Conservation (phyloP, 164 flowering plant species). For the Chimonanthus salicifolius region DNA sequence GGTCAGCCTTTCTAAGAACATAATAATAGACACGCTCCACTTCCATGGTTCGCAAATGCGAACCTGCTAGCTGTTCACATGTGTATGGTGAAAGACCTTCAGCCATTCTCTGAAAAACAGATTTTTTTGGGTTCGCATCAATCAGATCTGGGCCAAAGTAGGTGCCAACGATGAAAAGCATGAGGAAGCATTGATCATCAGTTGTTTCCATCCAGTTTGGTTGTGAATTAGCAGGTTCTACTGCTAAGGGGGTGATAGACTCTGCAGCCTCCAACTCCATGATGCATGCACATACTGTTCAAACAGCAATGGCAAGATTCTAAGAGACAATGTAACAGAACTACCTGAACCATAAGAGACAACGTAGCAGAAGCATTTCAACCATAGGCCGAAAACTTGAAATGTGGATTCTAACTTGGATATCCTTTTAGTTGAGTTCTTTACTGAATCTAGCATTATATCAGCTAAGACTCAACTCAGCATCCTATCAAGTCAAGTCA, state of each 20-base stretch:
- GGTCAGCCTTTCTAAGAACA: slow-evolving; percentile 38
- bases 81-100: slow-evolving; percentile 42
- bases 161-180: slow-evolving; percentile 45
- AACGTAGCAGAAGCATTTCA: no score
- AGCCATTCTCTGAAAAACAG: slow-evolving; percentile 38
- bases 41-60: slow-evolving; percentile 30
- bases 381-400: no score
- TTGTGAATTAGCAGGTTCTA: neutral
- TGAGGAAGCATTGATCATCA: slow-evolving; percentile 43
- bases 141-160: slow-evolving; percentile 61
- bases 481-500: no score
- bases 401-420: no score
- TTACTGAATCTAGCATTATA: no score
- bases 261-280: slow-evolving; percentile 19
- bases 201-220: slow-evolving; percentile 13
- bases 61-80: slow-evolving; percentile 32
- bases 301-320: no score
- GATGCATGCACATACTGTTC: neutral
- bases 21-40: slow-evolving; percentile 36
- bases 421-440: no score
- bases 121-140: slow-evolving; percentile 26
- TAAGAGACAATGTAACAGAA: no score
- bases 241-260: slow-evolving; percentile 2
- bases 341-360: no score
- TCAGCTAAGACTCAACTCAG: no score